phyloP scores from a whole-genome alignment of 352 stramenopile genomes.

The Pythium sukuiense region DNA sequence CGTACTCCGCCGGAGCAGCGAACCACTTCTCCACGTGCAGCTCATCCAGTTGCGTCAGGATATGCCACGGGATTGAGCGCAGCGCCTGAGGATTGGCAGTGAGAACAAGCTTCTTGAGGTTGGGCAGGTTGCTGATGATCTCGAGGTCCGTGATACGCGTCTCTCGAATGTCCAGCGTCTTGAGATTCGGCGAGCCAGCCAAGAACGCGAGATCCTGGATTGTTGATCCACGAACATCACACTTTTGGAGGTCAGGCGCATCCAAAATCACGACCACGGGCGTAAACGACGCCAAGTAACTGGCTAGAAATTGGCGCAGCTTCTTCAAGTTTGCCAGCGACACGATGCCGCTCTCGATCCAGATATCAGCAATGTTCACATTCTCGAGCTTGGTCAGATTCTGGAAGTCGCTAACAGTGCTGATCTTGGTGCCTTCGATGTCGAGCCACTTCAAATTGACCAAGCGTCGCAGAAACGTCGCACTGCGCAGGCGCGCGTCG shows the following conservation, averaged over 20 bases:
- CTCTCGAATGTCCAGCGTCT: conserved; percentile 26
- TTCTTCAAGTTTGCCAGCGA: conserved; percentile 18
- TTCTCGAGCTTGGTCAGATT: conserved; percentile 15
- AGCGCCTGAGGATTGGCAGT: conserved; percentile 24
- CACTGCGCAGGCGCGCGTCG: conserved; percentile 19
- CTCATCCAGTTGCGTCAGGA: conserved; percentile 20
- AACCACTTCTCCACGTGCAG: conserved; percentile 27
- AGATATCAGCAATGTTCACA: conserved; percentile 26
- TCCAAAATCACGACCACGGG: conserved; percentile 19
- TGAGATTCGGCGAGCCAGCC: conserved; percentile 15
- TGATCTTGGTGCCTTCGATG: conserved; percentile 31
- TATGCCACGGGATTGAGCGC: conserved; percentile 16
- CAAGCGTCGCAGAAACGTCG: conserved; percentile 13
- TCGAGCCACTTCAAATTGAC: conserved; percentile 26
- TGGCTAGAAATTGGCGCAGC: conserved; percentile 22
- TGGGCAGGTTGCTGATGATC: conserved; percentile 1
- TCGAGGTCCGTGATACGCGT: conserved; percentile 16
- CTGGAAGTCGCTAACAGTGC: conserved; percentile 18
- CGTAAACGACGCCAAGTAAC: conserved; percentile 27
- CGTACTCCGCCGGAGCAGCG: conserved; percentile 24
- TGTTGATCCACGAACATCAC: conserved; percentile 19
- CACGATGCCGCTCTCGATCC: conserved; percentile 23
- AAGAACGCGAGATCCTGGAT: conserved; percentile 21
- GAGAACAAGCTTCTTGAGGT: conserved; percentile 26
- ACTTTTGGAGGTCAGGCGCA: conserved; percentile 24